A percentile compares a stretch with the other conserved stretches of the same genome.
Evolutionary conservation across 2,329 filamentous ascomycete genomes (phyloP).

Genomic region (Aureobasidium mangrovei): DNA sequence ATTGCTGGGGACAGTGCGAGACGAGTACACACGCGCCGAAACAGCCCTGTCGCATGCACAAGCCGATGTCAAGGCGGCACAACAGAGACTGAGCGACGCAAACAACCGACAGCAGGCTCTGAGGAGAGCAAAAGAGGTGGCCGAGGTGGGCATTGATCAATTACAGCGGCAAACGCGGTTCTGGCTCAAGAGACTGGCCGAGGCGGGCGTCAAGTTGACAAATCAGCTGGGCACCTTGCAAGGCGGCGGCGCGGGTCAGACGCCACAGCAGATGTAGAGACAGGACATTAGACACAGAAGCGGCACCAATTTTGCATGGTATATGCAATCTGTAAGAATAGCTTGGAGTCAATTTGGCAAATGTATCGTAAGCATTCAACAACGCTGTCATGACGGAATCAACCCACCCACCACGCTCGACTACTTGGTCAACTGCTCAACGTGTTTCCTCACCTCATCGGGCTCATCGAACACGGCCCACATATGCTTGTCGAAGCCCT

Average conservation of each 20-base stretch:
- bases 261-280: not conserved
- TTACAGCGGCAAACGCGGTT: constrained; percentile 1
- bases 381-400: too few species aligned
- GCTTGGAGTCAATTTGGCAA: too few species aligned
- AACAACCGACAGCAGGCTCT: not conserved
- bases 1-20: not conserved
- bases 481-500: constrained; percentile 55
- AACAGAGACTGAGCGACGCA: not conserved
- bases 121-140: not conserved
- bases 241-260: not conserved
- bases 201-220: constrained; percentile 6
- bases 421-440: constrained; percentile 15
- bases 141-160: not conserved
- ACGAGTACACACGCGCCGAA: not conserved
- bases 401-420: too few species aligned
- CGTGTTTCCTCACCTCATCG: constrained; percentile 46
- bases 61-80: not conserved
- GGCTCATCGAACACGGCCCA: constrained; percentile 83
- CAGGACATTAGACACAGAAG: not conserved
- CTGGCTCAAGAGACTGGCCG: constrained; percentile 8
- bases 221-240: constrained; percentile 6
- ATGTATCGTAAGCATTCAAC: too few species aligned
- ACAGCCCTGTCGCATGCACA: not conserved
- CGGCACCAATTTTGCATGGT: not conserved
- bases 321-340: not conserved